These are phyloP conservation scores for Fusarium citri DNA, from an alignment of 2,329 filamentous ascomycete genomes.

Conservation along the genomic window DNA sequence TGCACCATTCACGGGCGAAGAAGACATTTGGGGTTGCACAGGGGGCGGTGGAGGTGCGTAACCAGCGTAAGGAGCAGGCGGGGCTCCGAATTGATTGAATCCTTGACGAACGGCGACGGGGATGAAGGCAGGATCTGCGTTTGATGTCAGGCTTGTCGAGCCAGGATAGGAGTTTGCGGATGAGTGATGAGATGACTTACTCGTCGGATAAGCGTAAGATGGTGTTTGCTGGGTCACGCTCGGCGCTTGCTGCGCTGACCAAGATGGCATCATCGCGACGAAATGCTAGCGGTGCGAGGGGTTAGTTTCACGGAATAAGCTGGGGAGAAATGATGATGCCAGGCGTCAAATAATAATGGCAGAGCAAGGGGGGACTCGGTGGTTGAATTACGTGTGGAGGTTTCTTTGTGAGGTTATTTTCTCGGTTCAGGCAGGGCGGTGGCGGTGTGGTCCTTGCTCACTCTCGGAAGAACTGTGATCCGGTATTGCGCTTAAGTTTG, in stretches of 20 bases:
- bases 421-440: constrained; percentile 36
- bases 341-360: constrained; percentile 19
- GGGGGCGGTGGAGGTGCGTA: constrained; percentile 48
- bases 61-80: constrained; percentile 51
- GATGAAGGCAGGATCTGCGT: constrained; percentile 66
- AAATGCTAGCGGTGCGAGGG: constrained; percentile 31
- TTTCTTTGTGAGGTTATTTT: constrained; percentile 42
- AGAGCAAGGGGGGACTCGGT: constrained; percentile 19
- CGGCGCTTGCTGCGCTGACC: constrained; percentile 55
- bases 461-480: constrained; percentile 30
- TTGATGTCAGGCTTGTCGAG: constrained; percentile 41
- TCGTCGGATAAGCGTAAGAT: constrained; percentile 55
- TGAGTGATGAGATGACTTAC: constrained; percentile 46
- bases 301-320: constrained; percentile 44
- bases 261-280: constrained; percentile 52
- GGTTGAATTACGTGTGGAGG: constrained; percentile 20
- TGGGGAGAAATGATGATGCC: constrained; percentile 30
- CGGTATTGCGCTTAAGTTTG: not conserved
- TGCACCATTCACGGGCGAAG: constrained; percentile 45
- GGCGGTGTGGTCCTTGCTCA: constrained; percentile 47
- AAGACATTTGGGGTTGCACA: constrained; percentile 43
- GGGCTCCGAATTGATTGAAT: constrained; percentile 61
- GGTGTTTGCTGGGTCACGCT: constrained; percentile 55
- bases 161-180: not conserved
- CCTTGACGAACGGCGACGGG: constrained; percentile 71